Percentiles rank a stretch among this genome's conserved stretches.
phyloP scores from a whole-genome alignment of 2,329 filamentous ascomycete species.

The Aspergillus fumigatiaffinis region DNA sequence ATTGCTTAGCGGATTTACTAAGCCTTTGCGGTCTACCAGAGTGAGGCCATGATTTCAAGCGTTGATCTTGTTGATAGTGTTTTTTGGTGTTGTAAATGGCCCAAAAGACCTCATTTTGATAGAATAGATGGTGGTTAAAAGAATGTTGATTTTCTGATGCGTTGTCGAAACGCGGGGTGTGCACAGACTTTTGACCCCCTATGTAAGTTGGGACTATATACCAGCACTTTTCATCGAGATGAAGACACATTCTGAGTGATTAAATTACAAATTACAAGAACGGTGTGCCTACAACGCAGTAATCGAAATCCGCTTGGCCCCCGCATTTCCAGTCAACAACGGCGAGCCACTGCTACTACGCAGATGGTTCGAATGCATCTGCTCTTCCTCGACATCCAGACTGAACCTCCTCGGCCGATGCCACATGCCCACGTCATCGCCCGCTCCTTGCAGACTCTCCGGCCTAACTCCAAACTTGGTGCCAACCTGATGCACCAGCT shows the following conservation, averaged over 20 bases:
- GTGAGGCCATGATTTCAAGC: too few relatives aligned
- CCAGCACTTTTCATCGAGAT: too few relatives aligned
- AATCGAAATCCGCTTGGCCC: slow-evolving; percentile 20
- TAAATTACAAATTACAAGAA: background rate
- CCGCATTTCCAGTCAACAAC: slow-evolving; percentile 23
- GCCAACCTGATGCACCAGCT: slow-evolving; percentile 23
- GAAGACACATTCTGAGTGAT: background rate
- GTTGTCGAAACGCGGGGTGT: too few relatives aligned
- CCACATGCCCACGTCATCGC: slow-evolving; percentile 28
- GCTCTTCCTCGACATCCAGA: slow-evolving; percentile 28
- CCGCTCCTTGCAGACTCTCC: slow-evolving; percentile 20
- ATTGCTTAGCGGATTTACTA: too few relatives aligned
- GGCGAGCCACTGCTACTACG: slow-evolving; percentile 27
- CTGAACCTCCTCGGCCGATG: slow-evolving; percentile 31
- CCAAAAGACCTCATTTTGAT: too few relatives aligned
- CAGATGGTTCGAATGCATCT: slow-evolving; percentile 27
- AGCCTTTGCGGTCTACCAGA: too few relatives aligned
- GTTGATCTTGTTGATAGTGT: too few relatives aligned
- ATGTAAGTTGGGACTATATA: too few relatives aligned
- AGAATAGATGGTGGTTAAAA: too few relatives aligned
- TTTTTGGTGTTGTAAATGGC: too few relatives aligned
- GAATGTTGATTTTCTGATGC: too few relatives aligned
- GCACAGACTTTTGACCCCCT: too few relatives aligned
- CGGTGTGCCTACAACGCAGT: slow-evolving; percentile 11
- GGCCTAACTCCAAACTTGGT: slow-evolving; percentile 26